Evolutionary conservation across 768 basidiomycete genomes (phyloP).

Genomic region (Mycena indigotica): DNA sequence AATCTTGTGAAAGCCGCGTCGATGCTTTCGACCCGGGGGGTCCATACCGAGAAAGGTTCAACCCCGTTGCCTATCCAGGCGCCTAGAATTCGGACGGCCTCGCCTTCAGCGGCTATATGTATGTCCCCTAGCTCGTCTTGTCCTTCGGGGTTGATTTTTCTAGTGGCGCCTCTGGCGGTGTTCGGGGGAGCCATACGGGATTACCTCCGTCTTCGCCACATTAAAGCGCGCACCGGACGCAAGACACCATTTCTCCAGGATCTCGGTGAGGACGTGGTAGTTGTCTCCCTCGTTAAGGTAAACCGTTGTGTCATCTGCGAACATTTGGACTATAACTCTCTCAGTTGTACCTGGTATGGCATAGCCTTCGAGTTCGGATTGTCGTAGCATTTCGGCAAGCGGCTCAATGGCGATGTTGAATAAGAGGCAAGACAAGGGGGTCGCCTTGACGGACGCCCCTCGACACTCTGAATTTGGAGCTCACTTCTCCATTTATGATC

Average conservation of each 20-base stretch:
- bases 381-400: constrained; percentile 31
- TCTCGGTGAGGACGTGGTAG: constrained; percentile 21
- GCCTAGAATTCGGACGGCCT: constrained; percentile 33
- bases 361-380: constrained; percentile 31
- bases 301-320: constrained; percentile 44
- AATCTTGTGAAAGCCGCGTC: constrained; percentile 22
- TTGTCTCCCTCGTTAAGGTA: constrained; percentile 34
- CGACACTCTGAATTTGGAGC: constrained; percentile 14
- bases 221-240: constrained; percentile 47
- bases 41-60: constrained; percentile 28
- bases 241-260: constrained; percentile 43
- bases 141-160: constrained; percentile 6
- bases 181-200: constrained; percentile 33
- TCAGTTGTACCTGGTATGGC: constrained; percentile 19
- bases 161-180: constrained; percentile 15
- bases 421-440: constrained; percentile 40
- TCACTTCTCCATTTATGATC: constrained; percentile 19
- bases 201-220: constrained; percentile 38
- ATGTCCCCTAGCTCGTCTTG: constrained; percentile 24
- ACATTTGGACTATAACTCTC: constrained; percentile 33
- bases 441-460: constrained; percentile 34
- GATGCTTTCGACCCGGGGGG: constrained; percentile 30
- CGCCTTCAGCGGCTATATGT: constrained; percentile 32
- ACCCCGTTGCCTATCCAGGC: constrained; percentile 34
- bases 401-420: constrained; percentile 47